A percentile compares a stretch with the other conserved stretches of the same genome.
Evolutionary conservation across 2,329 filamentous ascomycete species (phyloP).

Genomic region (Sclerotinia sclerotiorum): DNA sequence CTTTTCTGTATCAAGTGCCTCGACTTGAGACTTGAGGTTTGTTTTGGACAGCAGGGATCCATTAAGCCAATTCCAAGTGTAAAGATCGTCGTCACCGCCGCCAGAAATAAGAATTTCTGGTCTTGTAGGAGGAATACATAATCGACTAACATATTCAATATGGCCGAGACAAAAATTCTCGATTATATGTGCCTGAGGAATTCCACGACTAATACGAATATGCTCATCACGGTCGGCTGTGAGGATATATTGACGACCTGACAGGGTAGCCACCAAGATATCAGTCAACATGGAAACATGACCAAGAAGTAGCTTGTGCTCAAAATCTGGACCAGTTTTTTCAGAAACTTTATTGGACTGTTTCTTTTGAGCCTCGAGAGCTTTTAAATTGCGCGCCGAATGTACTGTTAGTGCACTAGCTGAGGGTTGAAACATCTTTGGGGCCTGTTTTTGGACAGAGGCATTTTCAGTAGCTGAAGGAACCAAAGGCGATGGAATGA

Average conservation of each 20-base stretch:
- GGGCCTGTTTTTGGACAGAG: conserved; percentile 28
- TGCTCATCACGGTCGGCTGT: conserved; percentile 76
- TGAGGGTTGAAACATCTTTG: conserved; percentile 47
- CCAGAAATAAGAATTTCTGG: conserved; percentile 75
- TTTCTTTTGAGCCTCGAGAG: conserved; percentile 58
- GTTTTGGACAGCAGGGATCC: conserved; percentile 52
- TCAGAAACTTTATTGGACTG: conserved; percentile 42
- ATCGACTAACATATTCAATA: conserved; percentile 74
- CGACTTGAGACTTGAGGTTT: conserved; percentile 51
- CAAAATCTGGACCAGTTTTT: conserved; percentile 54
- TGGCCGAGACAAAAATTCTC: conserved; percentile 90
- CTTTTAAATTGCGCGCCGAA: conserved; percentile 61
- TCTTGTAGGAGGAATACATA: conserved; percentile 61
- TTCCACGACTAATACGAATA: conserved; percentile 80
- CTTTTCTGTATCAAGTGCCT: conserved; percentile 32
- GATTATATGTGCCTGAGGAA: conserved; percentile 83
- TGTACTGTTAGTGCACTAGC: conserved; percentile 63
- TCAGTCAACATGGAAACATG: conserved; percentile 95
- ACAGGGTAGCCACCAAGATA: conserved; percentile 58
- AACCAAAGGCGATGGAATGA: conserved; percentile 48
- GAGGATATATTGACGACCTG: conserved; percentile 57
- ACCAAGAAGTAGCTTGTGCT: conserved; percentile 77
- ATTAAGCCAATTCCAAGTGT: conserved; percentile 75
- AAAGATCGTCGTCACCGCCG: conserved; percentile 77
- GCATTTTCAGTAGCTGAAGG: conserved; percentile 26